Evolutionary conservation across 331 rosid species (phyloP).

Genomic region (Quercus lobata): DNA sequence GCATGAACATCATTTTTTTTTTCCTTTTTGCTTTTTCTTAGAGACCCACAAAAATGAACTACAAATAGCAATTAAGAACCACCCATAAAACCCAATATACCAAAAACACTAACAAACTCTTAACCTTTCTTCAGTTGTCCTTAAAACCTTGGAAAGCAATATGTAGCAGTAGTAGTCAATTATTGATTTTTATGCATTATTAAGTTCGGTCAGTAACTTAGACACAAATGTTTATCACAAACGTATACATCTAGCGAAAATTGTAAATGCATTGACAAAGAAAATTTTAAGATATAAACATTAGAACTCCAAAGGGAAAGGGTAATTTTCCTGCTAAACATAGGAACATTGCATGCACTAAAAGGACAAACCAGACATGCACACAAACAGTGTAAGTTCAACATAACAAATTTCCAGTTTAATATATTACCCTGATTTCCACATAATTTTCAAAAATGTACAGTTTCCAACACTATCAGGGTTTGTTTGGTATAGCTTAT

Average conservation of each 20-base stretch:
- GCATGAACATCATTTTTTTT: conserved; percentile 41
- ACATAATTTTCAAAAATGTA: neutral
- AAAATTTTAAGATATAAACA: neutral
- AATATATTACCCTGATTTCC: neutral
- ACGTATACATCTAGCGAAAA: neutral
- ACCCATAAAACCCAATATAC: neutral
- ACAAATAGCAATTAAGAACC: conserved; percentile 4
- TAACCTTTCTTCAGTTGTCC: too few species aligned
- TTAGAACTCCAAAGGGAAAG: neutral
- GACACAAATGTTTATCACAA: neutral
- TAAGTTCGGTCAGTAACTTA: neutral
- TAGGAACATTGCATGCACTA: neutral
- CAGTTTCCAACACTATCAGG: too few species aligned
- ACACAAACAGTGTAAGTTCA: neutral
- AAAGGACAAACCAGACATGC: neutral
- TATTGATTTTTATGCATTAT: too few species aligned
- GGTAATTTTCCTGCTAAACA: neutral
- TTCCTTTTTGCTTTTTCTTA: neutral
- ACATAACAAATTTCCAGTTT: neutral
- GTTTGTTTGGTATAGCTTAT: too few species aligned
- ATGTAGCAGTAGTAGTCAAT: too few species aligned
- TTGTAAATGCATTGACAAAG: neutral
- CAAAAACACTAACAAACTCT: neutral
- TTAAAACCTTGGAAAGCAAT: too few species aligned
- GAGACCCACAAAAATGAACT: conserved; percentile 6